Evolutionary conservation across 129 eudicot genomes (phyloP).

Genomic region (Gnaphalium uliginosum): DNA sequence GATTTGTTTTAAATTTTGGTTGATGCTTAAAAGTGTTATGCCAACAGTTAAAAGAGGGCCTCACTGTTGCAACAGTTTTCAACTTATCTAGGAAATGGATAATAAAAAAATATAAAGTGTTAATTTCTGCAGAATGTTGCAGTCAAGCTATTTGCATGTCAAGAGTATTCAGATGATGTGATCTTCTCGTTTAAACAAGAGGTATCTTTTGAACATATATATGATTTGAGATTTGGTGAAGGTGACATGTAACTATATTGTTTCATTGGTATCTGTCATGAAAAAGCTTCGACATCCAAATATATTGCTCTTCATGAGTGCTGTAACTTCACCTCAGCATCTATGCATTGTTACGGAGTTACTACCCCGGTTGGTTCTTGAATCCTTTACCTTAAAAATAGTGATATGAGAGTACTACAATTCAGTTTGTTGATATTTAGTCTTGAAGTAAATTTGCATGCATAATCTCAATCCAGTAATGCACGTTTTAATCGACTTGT

Average conservation of each 20-base stretch:
- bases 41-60: too few relatives aligned
- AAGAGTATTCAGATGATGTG: slow-evolving; percentile 66
- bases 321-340: slow-evolving; percentile 72
- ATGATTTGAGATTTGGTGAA: too few relatives aligned
- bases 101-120: background rate
- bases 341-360: slow-evolving; percentile 88
- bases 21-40: too few relatives aligned
- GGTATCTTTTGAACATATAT: slow-evolving; percentile 30
- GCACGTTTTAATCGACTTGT: too few relatives aligned
- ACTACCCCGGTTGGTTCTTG: slow-evolving; percentile 69
- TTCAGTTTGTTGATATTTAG: too few relatives aligned
- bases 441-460: too few relatives aligned
- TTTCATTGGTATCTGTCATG: slow-evolving; percentile 65
- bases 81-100: too few relatives aligned
- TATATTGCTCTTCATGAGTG: slow-evolving; percentile 85
- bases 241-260: background rate
- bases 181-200: slow-evolving; percentile 60
- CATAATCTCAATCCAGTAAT: too few relatives aligned
- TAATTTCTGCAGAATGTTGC: slow-evolving; percentile 67
- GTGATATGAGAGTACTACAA: background rate
- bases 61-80: too few relatives aligned
- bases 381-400: background rate
- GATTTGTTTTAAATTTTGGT: too few relatives aligned
- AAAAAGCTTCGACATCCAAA: slow-evolving; percentile 83
- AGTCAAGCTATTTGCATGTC: slow-evolving; percentile 63